These are phyloP conservation scores for Scedosporium aurantiacum DNA, from an alignment of 2,329 filamentous ascomycete genomes.

Conservation along the genomic window DNA sequence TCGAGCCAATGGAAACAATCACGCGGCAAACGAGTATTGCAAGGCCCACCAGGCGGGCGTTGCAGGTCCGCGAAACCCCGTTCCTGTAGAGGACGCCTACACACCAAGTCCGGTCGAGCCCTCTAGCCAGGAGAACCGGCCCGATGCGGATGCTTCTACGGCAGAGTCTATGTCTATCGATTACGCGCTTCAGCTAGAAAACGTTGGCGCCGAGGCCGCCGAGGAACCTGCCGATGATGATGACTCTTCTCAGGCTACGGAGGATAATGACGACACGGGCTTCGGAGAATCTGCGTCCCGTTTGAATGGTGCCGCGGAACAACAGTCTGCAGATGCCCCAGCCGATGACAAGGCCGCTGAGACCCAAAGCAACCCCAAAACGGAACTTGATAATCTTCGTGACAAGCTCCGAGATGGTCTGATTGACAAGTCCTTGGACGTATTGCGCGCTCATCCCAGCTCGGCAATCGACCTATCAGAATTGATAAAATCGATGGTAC, in stretches of 20 bases:
- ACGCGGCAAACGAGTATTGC: constrained; percentile 64
- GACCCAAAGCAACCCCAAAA: constrained; percentile 35
- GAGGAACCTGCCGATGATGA: constrained; percentile 16
- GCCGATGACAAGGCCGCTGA: constrained; percentile 23
- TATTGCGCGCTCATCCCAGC: constrained; percentile 77
- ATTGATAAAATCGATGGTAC: constrained; percentile 64
- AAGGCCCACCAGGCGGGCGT: constrained; percentile 46
- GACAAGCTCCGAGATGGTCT: constrained; percentile 61
- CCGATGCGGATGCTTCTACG: background rate
- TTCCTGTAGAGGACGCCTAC: constrained; percentile 49
- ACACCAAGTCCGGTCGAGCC: constrained; percentile 16
- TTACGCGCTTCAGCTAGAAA: constrained; percentile 11
- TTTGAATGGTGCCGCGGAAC: constrained; percentile 13
- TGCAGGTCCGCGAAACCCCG: constrained; percentile 52
- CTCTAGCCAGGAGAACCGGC: background rate
- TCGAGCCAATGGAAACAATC: constrained; percentile 58
- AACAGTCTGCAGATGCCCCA: constrained; percentile 11
- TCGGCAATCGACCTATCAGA: constrained; percentile 87
- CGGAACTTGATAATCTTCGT: constrained; percentile 70
- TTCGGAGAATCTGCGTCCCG: constrained; percentile 11
- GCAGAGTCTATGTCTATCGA: constrained; percentile 23
- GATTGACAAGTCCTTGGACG: constrained; percentile 81
- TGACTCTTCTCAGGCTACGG: constrained; percentile 7
- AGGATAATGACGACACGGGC: constrained; percentile 9
- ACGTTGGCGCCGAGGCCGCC: constrained; percentile 1